Conservation (phyloP, 305 asterid species). For the Fraxinus albicans region DNA sequence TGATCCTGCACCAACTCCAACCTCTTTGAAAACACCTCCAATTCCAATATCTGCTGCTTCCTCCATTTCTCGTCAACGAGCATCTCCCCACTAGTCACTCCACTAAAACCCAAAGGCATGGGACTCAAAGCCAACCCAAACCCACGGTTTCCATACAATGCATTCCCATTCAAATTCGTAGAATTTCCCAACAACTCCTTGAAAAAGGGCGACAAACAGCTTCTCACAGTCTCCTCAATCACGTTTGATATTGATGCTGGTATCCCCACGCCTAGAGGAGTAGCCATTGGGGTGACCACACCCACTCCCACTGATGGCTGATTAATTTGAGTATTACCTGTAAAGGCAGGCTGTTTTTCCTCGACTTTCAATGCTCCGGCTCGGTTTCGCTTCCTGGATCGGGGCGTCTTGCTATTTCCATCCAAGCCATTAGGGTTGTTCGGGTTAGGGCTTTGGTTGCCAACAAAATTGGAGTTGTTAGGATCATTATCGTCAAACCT, state of each 20-base stretch:
- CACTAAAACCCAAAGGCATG: slow-evolving; percentile 50
- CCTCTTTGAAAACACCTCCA: slow-evolving; percentile 91
- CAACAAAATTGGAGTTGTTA: slow-evolving; percentile 42
- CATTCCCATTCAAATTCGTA: slow-evolving; percentile 34
- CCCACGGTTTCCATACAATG: slow-evolving; percentile 52
- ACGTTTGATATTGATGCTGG: slow-evolving; percentile 45
- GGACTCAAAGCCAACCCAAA: slow-evolving; percentile 49
- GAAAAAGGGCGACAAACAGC: slow-evolving; percentile 75
- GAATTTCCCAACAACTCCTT: slow-evolving; percentile 66
- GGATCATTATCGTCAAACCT: slow-evolving; percentile 54
- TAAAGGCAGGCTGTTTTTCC: slow-evolving; percentile 41
- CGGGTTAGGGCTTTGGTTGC: slow-evolving; percentile 52
- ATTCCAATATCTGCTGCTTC: slow-evolving; percentile 89
- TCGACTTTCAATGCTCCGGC: slow-evolving; percentile 57
- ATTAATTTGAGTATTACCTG: slow-evolving; percentile 23
- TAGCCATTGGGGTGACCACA: slow-evolving; percentile 30
- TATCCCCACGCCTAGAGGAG: slow-evolving; percentile 32
- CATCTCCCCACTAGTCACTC: slow-evolving; percentile 44
- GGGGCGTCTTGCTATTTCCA: slow-evolving; percentile 57
- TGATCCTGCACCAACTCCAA: slow-evolving; percentile 90
- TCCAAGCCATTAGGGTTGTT: slow-evolving; percentile 55
- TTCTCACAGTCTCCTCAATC: slow-evolving; percentile 91
- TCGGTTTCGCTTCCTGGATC: slow-evolving; percentile 66
- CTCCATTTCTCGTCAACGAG: slow-evolving; percentile 70
- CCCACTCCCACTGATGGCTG: slow-evolving; percentile 30